Evolutionary conservation across 306 rosid species (phyloP), one percentile per base, ranked within the genome.

Genomic region (Medicago ruthenica): DNA sequence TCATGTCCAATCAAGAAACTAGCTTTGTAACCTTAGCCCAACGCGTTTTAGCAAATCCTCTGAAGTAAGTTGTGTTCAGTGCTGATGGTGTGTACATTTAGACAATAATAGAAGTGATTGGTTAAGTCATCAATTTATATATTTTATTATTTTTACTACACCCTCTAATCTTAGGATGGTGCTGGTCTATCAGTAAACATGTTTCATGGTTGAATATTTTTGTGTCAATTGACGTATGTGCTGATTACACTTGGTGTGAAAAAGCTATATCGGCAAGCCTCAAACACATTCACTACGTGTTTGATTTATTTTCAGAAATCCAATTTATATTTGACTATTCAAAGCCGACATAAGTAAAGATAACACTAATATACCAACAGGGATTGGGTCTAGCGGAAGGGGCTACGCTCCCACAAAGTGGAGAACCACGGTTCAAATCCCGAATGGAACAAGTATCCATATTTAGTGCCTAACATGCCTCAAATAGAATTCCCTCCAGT

Each of bases 1-100:
- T 95, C 89, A 95, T 95, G 98, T 95, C 98, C 70, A 95, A 95
- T 84, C 98, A 95, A 88, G 98, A 95, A 86, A 95, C 98, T 55
- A 92, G 98, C 91, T 95, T 95, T 79, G 98, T 95, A 71, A 95
- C 98, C 76, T 86, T 95, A 85, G 98, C 90, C 14, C 98, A 95
- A 48, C 97, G 98, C 61, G 91, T 95, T 57, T 79, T 95, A 79
- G 98, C 98, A 39, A 70, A 77, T 75, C 98, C 98, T 67, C 97
- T 92, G 69, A 95, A 95, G 98, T 95, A 84, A 90, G 97, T 89
- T 62, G 8, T 67, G 7, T n/a, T 27, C 39, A 9, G 9, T n/a
- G 54, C 76, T 31, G 71, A 37, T 55, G 67, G n/a, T 75, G 39
- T 68, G 34, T 20, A 36, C 42, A 22, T 14, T 37, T 63, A 15